A percentile compares a stretch with the other conserved stretches of the same genome.
phyloP scores from a whole-genome alignment of 2,329 filamentous ascomycete species.

The Periglandula ipomoeae region DNA sequence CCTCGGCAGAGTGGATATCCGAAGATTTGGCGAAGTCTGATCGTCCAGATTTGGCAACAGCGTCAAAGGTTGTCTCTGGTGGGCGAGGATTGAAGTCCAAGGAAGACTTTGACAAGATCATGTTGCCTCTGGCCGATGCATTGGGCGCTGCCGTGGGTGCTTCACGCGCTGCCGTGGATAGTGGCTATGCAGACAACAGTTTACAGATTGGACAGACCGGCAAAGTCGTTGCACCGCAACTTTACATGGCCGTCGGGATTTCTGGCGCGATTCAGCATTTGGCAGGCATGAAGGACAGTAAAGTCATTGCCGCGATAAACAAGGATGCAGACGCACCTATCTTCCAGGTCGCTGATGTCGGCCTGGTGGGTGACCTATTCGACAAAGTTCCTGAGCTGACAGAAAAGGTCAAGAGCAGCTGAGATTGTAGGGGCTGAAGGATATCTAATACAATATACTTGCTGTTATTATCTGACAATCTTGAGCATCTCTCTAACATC shows the following conservation, averaged over 20 bases:
- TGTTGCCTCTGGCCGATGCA: conserved; percentile 84
- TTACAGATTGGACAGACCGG: conserved; percentile 97
- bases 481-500: conserved; percentile 48
- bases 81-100: conserved; percentile 95
- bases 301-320: conserved; percentile 98
- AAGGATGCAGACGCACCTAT: conserved; percentile 96
- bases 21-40: conserved; percentile 91
- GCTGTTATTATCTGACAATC: conserved; percentile 30
- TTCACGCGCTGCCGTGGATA: conserved; percentile 90
- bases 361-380: conserved; percentile 89
- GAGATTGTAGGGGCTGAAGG: conserved; percentile 9
- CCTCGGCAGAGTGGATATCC: conserved; percentile 78
- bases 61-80: conserved; percentile 81
- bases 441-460: not conserved
- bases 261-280: conserved; percentile 96
- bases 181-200: conserved; percentile 96
- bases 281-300: conserved; percentile 99
- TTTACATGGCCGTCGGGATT: conserved; percentile 93
- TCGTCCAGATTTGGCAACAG: conserved; percentile 87
- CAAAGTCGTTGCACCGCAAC: conserved; percentile 93
- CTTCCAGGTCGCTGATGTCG: conserved; percentile 96
- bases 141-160: conserved; percentile 94
- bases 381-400: conserved; percentile 93
- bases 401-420: conserved; percentile 70
- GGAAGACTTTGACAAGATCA: conserved; percentile 90